Evolutionary conservation across 306 rosid species (phyloP), one percentile per base, ranked within the genome.

Genomic region (Cyclanthera cordifolia): DNA sequence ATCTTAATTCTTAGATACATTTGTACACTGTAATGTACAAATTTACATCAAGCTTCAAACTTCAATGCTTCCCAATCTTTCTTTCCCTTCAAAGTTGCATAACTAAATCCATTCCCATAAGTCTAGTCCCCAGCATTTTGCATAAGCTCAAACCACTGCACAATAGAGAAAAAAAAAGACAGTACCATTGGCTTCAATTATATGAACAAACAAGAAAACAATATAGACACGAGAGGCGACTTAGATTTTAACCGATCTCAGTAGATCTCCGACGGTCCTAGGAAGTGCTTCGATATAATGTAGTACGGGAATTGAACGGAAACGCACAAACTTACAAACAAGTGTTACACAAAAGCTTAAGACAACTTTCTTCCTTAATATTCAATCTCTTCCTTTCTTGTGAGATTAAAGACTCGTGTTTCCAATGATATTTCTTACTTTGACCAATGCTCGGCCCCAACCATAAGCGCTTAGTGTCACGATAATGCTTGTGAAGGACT

Each of bases 91-190:
- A 23, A 27, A 27, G 25, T 32, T 48, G 21, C 67, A 20, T 37
- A 37, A 8, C 7, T 25, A 14, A 12, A 41, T 63, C 59, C 15
- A 53, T 9, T 53, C 59, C 30, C 30, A 25, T 8, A 55, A 24
- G 12, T 24, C 51, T 70, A 71, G 58, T 82, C 82, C 63, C 70
- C 77, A 13, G 81, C 70, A 25, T 78, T 69, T 77, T 85, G 96
- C 95, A 88, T 84, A 68, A 88, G 87, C 86, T 92, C 98, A 82
- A 85, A 61, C 96, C 96, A 92, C 95, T 89, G 93, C 80, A 81
- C 80, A 81, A 84, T 74, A 73, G 19, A 39, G 51, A 12, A 39
- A 39, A 6, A 37, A 27, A 1, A 53, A n/a, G n/a, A n/a, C n/a
- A n/a, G n/a, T n/a, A 53, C 9, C 49, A 60, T 59, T 34, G 13